Percentiles rank a stretch among this genome's conserved stretches.
These are phyloP conservation scores for Cyberlindnera xishuangbannaensis DNA, from an alignment of 805 yeast species.

Conservation along the genomic window DNA sequence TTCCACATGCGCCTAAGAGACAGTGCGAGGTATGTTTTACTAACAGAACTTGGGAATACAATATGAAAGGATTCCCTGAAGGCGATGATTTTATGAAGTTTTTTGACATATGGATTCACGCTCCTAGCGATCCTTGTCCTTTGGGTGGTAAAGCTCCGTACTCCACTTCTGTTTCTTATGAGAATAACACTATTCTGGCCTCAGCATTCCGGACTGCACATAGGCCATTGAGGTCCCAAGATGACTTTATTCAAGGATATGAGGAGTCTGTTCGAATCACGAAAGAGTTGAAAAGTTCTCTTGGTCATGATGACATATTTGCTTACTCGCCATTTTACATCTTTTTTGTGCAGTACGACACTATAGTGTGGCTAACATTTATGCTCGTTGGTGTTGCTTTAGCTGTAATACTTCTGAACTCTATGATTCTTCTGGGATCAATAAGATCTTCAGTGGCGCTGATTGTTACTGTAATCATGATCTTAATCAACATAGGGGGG, in stretches of 20 bases:
- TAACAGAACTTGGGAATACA: constrained; percentile 57
- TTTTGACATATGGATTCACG: constrained; percentile 74
- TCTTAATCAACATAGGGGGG: constrained; percentile 72
- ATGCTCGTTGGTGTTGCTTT: constrained; percentile 48
- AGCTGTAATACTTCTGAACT: constrained; percentile 42
- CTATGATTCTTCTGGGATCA: constrained; percentile 63
- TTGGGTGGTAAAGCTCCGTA: constrained; percentile 95
- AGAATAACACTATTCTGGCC: constrained; percentile 38
- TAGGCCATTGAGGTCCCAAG: constrained; percentile 70
- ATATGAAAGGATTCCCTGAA: constrained; percentile 81
- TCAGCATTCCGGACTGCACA: constrained; percentile 80
- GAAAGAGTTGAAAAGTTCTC: constrained; percentile 39
- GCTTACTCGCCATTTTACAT: constrained; percentile 93
- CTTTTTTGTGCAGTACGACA: constrained; percentile 81
- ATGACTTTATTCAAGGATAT: constrained; percentile 78
- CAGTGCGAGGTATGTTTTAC: constrained; percentile 70
- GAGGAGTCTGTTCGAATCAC: constrained; percentile 64
- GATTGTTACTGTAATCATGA: constrained; percentile 52
- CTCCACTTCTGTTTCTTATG: constrained; percentile 45
- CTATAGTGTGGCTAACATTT: constrained; percentile 56
- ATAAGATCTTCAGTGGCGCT: constrained; percentile 51
- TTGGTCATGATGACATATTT: constrained; percentile 51
- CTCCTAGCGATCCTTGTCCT: constrained; percentile 89
- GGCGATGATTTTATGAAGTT: constrained; percentile 64
- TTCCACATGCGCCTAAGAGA: constrained; percentile 60